Evolutionary conservation across 768 basidiomycete genomes (phyloP).

Genomic region (Rhizopogon salebrosus): DNA sequence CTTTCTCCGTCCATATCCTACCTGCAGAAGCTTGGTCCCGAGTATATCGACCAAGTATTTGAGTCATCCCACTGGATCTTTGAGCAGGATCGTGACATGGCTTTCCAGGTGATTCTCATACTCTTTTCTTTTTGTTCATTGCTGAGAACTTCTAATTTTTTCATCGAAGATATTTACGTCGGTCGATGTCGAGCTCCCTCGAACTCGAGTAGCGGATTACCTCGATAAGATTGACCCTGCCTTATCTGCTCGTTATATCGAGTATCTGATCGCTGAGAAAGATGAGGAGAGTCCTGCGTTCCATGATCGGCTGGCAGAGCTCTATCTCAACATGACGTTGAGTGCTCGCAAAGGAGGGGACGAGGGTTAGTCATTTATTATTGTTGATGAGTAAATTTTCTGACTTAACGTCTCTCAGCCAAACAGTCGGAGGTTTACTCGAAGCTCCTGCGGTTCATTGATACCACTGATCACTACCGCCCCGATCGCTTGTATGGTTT

Average conservation of each 20-base stretch:
- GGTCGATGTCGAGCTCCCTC: conserved; percentile 89
- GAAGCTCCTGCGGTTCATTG: conserved; percentile 77
- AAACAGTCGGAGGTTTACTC: conserved; percentile 46
- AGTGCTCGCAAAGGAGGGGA: conserved; percentile 53
- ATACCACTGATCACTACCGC: conserved; percentile 61
- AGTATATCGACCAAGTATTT: conserved; percentile 79
- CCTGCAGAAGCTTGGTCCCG: conserved; percentile 83
- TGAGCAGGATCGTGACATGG: conserved; percentile 64
- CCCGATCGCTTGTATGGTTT: conserved; percentile 76
- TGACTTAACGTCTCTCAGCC: conserved; percentile 30
- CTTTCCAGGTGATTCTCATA: conserved; percentile 56
- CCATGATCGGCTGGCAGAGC: conserved; percentile 86
- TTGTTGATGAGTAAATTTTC: background rate
- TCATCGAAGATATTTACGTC: conserved; percentile 81
- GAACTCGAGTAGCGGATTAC: conserved; percentile 67
- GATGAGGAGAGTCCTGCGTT: conserved; percentile 62
- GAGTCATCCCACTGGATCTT: conserved; percentile 83
- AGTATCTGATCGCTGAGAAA: conserved; percentile 74
- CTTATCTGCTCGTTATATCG: conserved; percentile 77
- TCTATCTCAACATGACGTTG: conserved; percentile 73
- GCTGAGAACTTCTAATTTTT: background rate
- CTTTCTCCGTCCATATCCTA: conserved; percentile 82
- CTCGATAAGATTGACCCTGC: conserved; percentile 65
- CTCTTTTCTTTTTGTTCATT: background rate
- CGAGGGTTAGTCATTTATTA: conserved; percentile 37